phyloP scores from a whole-genome alignment of 2,329 filamentous ascomycete species.

The Pyricularia grisea region DNA sequence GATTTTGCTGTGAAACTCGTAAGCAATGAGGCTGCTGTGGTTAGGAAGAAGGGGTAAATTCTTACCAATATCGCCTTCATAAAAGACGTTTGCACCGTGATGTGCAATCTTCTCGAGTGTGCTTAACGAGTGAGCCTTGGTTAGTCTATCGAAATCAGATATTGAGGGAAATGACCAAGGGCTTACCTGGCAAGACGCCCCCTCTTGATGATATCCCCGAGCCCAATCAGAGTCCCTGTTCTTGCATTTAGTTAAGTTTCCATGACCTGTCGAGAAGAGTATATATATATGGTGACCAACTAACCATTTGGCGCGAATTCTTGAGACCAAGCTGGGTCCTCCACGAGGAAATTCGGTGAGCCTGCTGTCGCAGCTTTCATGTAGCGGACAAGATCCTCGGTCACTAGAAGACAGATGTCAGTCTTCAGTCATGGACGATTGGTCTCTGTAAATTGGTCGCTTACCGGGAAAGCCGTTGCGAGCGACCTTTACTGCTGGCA shows the following conservation, averaged over 20 bases:
- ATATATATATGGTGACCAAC: background rate
- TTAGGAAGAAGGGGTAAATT: background rate
- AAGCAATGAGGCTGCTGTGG: constrained; percentile 4
- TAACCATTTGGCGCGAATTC: constrained; percentile 75
- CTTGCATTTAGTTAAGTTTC: background rate
- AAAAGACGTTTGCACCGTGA: constrained; percentile 39
- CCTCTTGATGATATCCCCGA: constrained; percentile 72
- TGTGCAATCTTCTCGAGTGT: constrained; percentile 71
- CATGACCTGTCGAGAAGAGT: background rate
- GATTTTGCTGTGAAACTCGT: constrained; percentile 46
- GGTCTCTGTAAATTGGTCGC: constrained; percentile 2
- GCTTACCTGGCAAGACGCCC: constrained; percentile 60
- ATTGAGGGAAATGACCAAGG: background rate
- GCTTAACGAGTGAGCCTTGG: constrained; percentile 12
- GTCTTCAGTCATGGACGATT: background rate
- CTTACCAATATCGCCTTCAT: constrained; percentile 26
- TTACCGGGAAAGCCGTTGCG: constrained; percentile 55
- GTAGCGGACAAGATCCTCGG: constrained; percentile 63
- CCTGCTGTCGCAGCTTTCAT: constrained; percentile 39
- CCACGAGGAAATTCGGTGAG: constrained; percentile 53
- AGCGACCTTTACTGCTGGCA: constrained; percentile 66
- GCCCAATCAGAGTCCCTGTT: constrained; percentile 44
- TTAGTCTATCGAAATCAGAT: background rate
- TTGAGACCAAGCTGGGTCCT: constrained; percentile 70
- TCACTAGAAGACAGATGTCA: constrained; percentile 38